These are phyloP conservation scores for Cadophora luteo-olivacea DNA, from an alignment of 2,329 filamentous ascomycete species.

Conservation along the genomic window DNA sequence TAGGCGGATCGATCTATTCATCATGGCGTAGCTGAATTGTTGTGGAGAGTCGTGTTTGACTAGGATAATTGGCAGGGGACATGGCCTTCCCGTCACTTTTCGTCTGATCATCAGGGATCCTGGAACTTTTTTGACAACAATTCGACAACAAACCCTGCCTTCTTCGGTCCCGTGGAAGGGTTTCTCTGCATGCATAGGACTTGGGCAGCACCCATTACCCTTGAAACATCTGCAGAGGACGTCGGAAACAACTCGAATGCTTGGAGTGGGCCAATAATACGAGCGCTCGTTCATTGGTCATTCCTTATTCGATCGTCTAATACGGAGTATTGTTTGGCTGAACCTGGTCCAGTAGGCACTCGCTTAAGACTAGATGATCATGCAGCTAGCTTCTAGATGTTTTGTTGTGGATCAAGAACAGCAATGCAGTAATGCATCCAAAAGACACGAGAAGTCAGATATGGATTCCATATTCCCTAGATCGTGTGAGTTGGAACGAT, in stretches of 20 bases:
- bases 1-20: conserved; percentile 10
- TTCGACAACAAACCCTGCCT: neutral
- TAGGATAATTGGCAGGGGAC: neutral
- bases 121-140: neutral
- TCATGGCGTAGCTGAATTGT: conserved; percentile 7
- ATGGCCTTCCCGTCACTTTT: neutral
- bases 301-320: neutral
- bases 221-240: conserved; percentile 4
- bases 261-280: conserved; percentile 19
- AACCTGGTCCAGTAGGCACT: neutral
- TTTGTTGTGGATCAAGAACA: neutral
- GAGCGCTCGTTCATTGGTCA: conserved; percentile 10
- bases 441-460: neutral
- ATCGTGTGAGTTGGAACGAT: neutral
- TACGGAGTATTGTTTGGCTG: neutral
- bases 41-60: neutral
- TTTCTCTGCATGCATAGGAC: neutral
- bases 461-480: neutral
- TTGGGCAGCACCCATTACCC: neutral
- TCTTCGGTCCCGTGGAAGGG: neutral
- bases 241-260: neutral
- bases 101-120: neutral
- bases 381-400: conserved; percentile 13
- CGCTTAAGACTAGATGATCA: neutral
- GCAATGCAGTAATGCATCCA: neutral